These are phyloP conservation scores for Hortiboletus campestris DNA, from an alignment of 768 basidiomycete genomes.

Conservation along the genomic window DNA sequence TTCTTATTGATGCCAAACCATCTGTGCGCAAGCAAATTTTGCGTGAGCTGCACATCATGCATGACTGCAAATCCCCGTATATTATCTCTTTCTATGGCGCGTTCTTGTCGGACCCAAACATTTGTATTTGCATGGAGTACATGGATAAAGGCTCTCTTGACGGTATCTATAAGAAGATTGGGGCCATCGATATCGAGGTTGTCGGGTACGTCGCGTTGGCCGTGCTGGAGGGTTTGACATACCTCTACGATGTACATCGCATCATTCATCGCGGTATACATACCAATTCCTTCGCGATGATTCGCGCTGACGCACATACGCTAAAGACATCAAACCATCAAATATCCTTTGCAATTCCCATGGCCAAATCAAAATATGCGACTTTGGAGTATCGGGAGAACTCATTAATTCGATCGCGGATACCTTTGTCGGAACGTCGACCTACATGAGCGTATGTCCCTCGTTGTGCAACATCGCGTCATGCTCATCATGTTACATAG, in stretches of 20 bases:
- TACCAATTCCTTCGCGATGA: not conserved
- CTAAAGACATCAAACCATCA: slow-evolving; percentile 98
- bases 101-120: slow-evolving; percentile 94
- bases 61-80: slow-evolving; percentile 89
- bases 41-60: slow-evolving; percentile 98
- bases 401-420: slow-evolving; percentile 98
- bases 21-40: slow-evolving; percentile 96
- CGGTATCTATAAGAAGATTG: slow-evolving; percentile 94
- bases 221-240: slow-evolving; percentile 92
- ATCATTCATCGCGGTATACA: slow-evolving; percentile 97
- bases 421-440: slow-evolving; percentile 98
- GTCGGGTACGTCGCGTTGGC: slow-evolving; percentile 94
- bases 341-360: slow-evolving; percentile 94
- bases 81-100: slow-evolving; percentile 98
- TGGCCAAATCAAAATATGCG: slow-evolving; percentile 98
- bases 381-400: slow-evolving; percentile 98
- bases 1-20: slow-evolving; percentile 95
- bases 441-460: slow-evolving; percentile 94
- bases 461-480: slow-evolving; percentile 9
- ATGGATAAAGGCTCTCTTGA: slow-evolving; percentile 95
- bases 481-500: slow-evolving; percentile 43
- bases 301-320: slow-evolving; percentile 16
- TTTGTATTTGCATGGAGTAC: slow-evolving; percentile 98
- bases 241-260: slow-evolving; percentile 94
- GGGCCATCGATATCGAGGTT: slow-evolving; percentile 88